phyloP scores from a whole-genome alignment of 208 protist genomes.

The Herpetomonas samuelpessoai region DNA sequence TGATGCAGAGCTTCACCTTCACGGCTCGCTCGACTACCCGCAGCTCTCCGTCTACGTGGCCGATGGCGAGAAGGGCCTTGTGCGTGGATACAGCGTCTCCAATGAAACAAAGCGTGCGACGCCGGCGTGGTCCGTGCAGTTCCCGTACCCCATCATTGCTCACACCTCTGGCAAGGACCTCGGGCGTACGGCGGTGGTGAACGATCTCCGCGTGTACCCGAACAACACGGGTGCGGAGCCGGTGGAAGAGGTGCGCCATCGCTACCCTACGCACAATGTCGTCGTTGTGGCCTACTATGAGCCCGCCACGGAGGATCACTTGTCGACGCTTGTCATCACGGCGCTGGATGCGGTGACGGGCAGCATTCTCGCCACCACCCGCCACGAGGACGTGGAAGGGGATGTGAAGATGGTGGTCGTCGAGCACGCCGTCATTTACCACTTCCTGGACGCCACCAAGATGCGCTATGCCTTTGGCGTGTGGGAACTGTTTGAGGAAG shows the following conservation, averaged over 20 bases:
- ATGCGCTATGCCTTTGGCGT: slow-evolving; percentile 85
- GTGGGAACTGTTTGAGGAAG: slow-evolving; percentile 86
- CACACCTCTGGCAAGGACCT: slow-evolving; percentile 59
- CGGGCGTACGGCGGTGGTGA: slow-evolving; percentile 51
- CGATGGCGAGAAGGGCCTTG: slow-evolving; percentile 24
- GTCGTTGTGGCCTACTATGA: slow-evolving; percentile 81
- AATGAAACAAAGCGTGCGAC: slow-evolving; percentile 20
- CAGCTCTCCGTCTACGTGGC: slow-evolving; percentile 42
- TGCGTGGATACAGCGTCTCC: slow-evolving; percentile 57
- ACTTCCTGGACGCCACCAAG: slow-evolving; percentile 82
- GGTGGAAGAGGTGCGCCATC: slow-evolving; percentile 77
- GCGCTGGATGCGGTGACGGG: slow-evolving; percentile 84
- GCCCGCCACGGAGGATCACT: slow-evolving; percentile 41
- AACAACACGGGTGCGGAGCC: slow-evolving; percentile 54
- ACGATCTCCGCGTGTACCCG: slow-evolving; percentile 74
- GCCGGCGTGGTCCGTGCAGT: slow-evolving; percentile 54
- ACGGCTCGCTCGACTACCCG: slow-evolving; percentile 17
- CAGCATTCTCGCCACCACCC: slow-evolving; percentile 65
- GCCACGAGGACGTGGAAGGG: slow-evolving; percentile 77
- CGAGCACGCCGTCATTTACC: slow-evolving; percentile 80
- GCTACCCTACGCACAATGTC: slow-evolving; percentile 81
- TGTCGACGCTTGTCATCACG: slow-evolving; percentile 66
- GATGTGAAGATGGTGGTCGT: slow-evolving; percentile 76
- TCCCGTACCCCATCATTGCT: slow-evolving; percentile 65
- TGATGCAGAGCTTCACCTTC: slow-evolving; percentile 31